These are phyloP conservation scores for Teratosphaeria gauchensis DNA, from an alignment of 2,329 filamentous ascomycete species.

Conservation along the genomic window DNA sequence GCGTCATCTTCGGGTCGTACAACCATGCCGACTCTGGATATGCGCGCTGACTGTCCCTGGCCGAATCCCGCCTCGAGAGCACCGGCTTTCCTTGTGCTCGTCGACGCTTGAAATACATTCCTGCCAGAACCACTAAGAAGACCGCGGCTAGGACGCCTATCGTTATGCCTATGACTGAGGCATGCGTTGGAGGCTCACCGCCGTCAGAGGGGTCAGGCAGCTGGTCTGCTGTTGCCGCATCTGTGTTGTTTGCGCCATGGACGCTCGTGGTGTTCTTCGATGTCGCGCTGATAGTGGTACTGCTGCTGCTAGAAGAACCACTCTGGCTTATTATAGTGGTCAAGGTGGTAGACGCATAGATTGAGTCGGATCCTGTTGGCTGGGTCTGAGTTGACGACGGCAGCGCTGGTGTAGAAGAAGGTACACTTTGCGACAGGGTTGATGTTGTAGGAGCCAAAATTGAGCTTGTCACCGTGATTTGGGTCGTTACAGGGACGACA, in stretches of 20 bases:
- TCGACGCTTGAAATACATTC: neutral
- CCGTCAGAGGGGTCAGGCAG: neutral
- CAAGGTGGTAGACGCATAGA: neutral
- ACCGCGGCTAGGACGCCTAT: neutral
- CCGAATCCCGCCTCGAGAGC: neutral
- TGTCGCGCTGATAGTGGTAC: neutral
- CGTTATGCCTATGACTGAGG: neutral
- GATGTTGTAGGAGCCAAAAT: too few relatives aligned
- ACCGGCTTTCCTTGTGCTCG: neutral
- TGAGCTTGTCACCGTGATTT: neutral
- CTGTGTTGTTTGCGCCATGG: neutral
- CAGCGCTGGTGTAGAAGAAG: neutral
- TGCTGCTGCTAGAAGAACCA: neutral
- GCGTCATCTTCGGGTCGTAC: neutral
- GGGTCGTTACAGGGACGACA: too few relatives aligned
- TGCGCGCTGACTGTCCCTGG: neutral
- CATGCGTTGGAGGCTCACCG: neutral
- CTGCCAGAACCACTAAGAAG: neutral
- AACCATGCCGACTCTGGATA: neutral
- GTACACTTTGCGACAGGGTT: too few relatives aligned
- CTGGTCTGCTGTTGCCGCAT: neutral
- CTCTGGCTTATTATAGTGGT: neutral
- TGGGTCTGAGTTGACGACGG: neutral
- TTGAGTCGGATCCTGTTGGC: neutral
- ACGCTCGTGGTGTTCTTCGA: neutral